Percentiles rank a stretch among this genome's conserved stretches.
Evolutionary conservation across 805 yeast species (phyloP).

Genomic region (Candida fluviatilis): DNA sequence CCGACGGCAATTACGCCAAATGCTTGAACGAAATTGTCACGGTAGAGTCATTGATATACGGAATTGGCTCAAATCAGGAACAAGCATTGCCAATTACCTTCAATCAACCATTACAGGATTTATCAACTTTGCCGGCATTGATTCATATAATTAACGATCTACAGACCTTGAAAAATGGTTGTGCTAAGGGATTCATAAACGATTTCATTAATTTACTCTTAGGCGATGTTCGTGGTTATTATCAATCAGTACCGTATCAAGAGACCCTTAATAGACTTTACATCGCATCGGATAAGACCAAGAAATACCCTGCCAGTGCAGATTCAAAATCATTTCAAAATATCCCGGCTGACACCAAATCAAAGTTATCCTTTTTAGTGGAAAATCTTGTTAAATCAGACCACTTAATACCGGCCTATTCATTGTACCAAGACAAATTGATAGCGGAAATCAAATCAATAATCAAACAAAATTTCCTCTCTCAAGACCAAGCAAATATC

Average conservation of each 20-base stretch:
- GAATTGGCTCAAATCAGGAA: constrained; percentile 13
- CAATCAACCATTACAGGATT: constrained; percentile 33
- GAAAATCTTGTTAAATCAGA: constrained; percentile 59
- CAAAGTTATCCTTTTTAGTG: constrained; percentile 43
- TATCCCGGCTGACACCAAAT: constrained; percentile 38
- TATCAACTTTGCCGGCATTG: constrained; percentile 49
- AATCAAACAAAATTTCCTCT: constrained; percentile 64
- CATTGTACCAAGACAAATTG: constrained; percentile 63
- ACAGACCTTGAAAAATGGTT: constrained; percentile 51
- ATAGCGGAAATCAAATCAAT: constrained; percentile 67
- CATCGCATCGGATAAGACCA: constrained; percentile 22
- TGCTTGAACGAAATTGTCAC: constrained; percentile 58
- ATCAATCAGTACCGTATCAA: constrained; percentile 41
- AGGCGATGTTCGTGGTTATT: constrained; percentile 58
- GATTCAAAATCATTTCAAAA: constrained; percentile 34
- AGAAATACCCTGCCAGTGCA: constrained; percentile 12
- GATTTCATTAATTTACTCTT: constrained; percentile 53
- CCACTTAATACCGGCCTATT: constrained; percentile 57
- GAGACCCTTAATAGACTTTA: constrained; percentile 52
- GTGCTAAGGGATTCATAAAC: constrained; percentile 64
- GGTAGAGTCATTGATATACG: constrained; percentile 51
- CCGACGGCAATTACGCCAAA: constrained; percentile 43
- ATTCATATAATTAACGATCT: constrained; percentile 48
- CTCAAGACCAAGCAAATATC: constrained; percentile 8
- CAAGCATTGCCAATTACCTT: constrained; percentile 16